phyloP scores from a whole-genome alignment of 2,329 filamentous ascomycete genomes.

The Exutisphaerella laricina region DNA sequence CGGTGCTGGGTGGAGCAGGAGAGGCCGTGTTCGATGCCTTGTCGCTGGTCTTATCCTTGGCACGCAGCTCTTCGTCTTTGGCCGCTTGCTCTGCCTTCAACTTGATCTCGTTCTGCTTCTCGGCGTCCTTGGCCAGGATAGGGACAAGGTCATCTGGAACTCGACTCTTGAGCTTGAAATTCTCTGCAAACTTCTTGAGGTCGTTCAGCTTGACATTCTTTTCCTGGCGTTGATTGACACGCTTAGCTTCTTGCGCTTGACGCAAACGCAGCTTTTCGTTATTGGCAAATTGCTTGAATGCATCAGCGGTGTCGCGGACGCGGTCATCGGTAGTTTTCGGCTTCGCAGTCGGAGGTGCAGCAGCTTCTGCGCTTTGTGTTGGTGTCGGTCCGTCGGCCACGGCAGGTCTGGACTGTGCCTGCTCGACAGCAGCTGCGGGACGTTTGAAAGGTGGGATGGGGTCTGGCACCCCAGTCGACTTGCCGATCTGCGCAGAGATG shows the following conservation, averaged over 20 bases:
- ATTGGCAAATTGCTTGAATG: conserved; percentile 60
- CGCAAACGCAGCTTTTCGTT: conserved; percentile 56
- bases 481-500: conserved; percentile 73
- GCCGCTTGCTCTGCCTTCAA: conserved; percentile 76
- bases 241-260: conserved; percentile 50
- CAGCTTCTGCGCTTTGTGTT: conserved; percentile 4
- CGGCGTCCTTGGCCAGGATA: conserved; percentile 94
- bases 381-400: no score
- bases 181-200: conserved; percentile 87
- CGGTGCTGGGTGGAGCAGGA: conserved; percentile 16
- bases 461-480: conserved; percentile 22
- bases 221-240: conserved; percentile 58
- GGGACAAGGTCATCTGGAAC: conserved; percentile 87
- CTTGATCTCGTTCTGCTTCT: conserved; percentile 88
- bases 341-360: conserved; percentile 16
- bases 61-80: conserved; percentile 48
- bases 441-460: background rate
- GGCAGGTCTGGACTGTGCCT: no score
- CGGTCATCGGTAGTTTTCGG: conserved; percentile 55
- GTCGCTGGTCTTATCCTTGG: conserved; percentile 37
- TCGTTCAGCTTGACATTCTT: conserved; percentile 92
- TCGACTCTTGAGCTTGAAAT: conserved; percentile 89
- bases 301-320: conserved; percentile 55
- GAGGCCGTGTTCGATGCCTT: conserved; percentile 20
- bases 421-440: background rate